These are phyloP conservation scores for Psidium guajava DNA, from an alignment of 345 rosid species.

Conservation along the genomic window DNA sequence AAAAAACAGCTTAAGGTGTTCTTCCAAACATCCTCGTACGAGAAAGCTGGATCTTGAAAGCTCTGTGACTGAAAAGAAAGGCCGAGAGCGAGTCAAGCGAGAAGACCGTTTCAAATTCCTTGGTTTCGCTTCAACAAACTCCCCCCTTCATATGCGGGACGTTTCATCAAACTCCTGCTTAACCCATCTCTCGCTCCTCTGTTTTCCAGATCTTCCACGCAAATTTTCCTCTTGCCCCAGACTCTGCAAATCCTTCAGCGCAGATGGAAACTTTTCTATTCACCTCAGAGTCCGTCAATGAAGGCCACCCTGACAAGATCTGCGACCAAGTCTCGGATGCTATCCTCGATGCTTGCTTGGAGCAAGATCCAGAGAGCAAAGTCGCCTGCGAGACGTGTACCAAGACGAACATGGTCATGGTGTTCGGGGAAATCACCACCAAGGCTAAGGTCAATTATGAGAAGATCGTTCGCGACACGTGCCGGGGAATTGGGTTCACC, in stretches of 20 bases:
- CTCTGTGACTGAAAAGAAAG: not conserved
- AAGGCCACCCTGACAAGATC: constrained; percentile 18
- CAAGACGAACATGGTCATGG: constrained; percentile 17
- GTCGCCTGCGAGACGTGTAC: constrained; percentile 18
- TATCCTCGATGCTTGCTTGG: constrained; percentile 15
- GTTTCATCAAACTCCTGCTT: not conserved
- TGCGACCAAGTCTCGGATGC: constrained; percentile 15
- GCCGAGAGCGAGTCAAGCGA: not conserved
- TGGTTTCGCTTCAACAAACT: not conserved
- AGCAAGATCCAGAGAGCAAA: constrained; percentile 15
- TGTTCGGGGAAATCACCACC: constrained; percentile 18
- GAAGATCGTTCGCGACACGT: constrained; percentile 12
- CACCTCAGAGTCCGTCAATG: constrained; percentile 15
- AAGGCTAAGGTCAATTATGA: constrained; percentile 18
- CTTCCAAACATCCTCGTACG: not conserved
- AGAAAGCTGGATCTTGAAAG: constrained; percentile 2
- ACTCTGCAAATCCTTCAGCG: not conserved
- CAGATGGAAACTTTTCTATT: constrained; percentile 16
- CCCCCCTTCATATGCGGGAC: not conserved
- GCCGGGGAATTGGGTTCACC: constrained; percentile 12
- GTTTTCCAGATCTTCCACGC: not conserved
- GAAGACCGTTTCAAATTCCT: not conserved
- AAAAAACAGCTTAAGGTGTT: not conserved
- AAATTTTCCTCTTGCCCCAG: not conserved
- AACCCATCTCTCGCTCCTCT: not conserved